Evolutionary conservation across 805 yeast genomes (phyloP), one percentile per base, ranked within the genome.

Genomic region (Scheffersomyces spartinae): DNA sequence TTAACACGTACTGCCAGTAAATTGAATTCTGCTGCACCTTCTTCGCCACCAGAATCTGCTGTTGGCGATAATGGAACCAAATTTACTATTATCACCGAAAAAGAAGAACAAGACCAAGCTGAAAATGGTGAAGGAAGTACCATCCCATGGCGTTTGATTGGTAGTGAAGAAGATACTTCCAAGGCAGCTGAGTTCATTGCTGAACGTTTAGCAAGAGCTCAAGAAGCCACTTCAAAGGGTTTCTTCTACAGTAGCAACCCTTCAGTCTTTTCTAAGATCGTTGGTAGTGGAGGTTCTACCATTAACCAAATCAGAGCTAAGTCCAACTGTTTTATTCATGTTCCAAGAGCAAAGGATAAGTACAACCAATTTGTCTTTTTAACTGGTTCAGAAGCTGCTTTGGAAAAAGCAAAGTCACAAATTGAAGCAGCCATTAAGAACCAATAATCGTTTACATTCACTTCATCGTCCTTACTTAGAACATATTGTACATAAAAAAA

Each of bases 271-370:
- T 67, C 77, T 30, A 68, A 63, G 45, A 60, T 83, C 27, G 69
- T 84, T 35, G 95, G 95, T 6, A 73, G 83, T 9, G 76, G 71
- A 38, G 95, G 95, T 24, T 52, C 73, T 18, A 72, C 68, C 33
- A 61, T 83, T 43, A 71, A 66, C 40, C 54, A 55, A 35, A 64
- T 82, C 31, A 73, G 91, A 56, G 55, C 57, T 15, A 55, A 63
- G 30, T 59, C 79, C 12, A 71, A 68, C 11, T 62, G 78, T 19
- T 61, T 68, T 30, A 68, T 81, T 33, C 60, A 63, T 25, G 71
- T 80, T 28, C 93, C 91, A 38, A 71, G 71, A 49, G 54, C 55
- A 23, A 49, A 48, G 24, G 79, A 74, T 33, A 56, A 63, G 33
- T 43, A 64, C 33, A 55, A 61, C 35, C 64, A 74, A 31, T 68